These are phyloP conservation scores for Sordariomycetes sp. DNA, from an alignment of 2,329 filamentous ascomycete genomes.

Conservation along the genomic window DNA sequence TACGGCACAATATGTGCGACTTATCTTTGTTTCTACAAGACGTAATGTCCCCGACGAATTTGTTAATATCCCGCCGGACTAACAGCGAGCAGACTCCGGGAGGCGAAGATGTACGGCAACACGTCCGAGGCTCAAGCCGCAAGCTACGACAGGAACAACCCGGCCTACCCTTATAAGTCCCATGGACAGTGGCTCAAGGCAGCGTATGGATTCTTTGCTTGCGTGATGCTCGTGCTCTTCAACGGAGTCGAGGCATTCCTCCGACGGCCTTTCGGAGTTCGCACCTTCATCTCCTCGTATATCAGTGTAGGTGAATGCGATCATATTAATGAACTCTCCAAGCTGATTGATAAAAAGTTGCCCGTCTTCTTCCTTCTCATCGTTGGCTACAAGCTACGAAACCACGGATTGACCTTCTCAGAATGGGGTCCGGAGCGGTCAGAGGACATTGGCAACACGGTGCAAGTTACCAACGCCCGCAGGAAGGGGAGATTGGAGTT, in stretches of 20 bases:
- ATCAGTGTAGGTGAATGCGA: slow-evolving; percentile 21
- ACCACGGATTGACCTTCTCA: slow-evolving; percentile 4
- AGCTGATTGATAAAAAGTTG: not conserved
- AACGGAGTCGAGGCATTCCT: slow-evolving; percentile 24
- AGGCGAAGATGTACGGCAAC: slow-evolving; percentile 26
- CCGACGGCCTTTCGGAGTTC: slow-evolving; percentile 19
- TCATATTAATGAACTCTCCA: not conserved
- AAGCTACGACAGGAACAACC: slow-evolving; percentile 22
- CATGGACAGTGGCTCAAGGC: slow-evolving; percentile 29
- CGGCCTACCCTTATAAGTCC: slow-evolving; percentile 26
- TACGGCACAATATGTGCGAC: slow-evolving; percentile 28
- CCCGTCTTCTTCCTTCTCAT: slow-evolving; percentile 5
- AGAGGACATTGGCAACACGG: slow-evolving; percentile 3
- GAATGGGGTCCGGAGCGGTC: slow-evolving; percentile 4
- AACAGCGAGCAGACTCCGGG: slow-evolving; percentile 25
- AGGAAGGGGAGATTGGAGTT: slow-evolving; percentile 4
- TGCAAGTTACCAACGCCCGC: slow-evolving; percentile 1
- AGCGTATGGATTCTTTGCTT: slow-evolving; percentile 20
- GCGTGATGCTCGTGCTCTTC: slow-evolving; percentile 21
- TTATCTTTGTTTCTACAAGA: slow-evolving; percentile 26
- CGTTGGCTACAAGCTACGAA: slow-evolving; percentile 3
- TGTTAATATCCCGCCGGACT: no score
- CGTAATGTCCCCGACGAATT: slow-evolving; percentile 14
- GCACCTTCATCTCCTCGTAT: slow-evolving; percentile 27
- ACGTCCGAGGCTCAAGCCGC: slow-evolving; percentile 23